These are phyloP conservation scores for Ogataea trehalophila DNA, from an alignment of 805 yeast genomes.

Conservation along the genomic window DNA sequence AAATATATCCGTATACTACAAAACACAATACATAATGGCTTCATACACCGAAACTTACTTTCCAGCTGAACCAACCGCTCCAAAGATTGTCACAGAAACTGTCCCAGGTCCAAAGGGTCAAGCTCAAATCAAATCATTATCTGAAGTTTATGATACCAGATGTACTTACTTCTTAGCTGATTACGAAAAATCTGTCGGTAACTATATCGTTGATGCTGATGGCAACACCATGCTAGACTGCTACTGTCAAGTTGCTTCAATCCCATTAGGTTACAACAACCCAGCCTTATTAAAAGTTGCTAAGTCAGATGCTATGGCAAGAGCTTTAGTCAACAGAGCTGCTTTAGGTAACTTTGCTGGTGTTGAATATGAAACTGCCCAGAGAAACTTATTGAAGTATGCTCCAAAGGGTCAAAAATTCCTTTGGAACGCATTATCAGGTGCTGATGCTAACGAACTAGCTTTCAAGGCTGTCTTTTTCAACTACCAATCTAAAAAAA, in stretches of 20 bases:
- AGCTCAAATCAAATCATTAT: constrained; percentile 48
- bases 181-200: constrained; percentile 69
- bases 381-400: constrained; percentile 57
- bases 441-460: constrained; percentile 85
- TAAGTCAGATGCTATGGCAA: constrained; percentile 60
- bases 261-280: constrained; percentile 81
- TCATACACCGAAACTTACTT: constrained; percentile 55
- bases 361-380: constrained; percentile 44
- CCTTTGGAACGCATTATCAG: constrained; percentile 78
- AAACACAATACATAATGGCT: too few species aligned
- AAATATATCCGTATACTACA: too few species aligned
- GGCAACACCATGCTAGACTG: constrained; percentile 73
- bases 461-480: constrained; percentile 88
- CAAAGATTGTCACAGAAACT: constrained; percentile 50
- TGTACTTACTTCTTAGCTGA: constrained; percentile 74
- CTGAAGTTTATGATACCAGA: constrained; percentile 62
- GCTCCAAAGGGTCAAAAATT: constrained; percentile 77
- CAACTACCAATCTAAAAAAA: constrained; percentile 64
- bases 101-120: constrained; percentile 77
- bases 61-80: constrained; percentile 76
- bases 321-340: constrained; percentile 77
- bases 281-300: constrained; percentile 70
- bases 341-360: constrained; percentile 83
- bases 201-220: constrained; percentile 76
- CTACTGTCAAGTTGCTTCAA: constrained; percentile 81